Conservation (phyloP, 2,329 filamentous ascomycete species). For the Xylaria sp. region DNA sequence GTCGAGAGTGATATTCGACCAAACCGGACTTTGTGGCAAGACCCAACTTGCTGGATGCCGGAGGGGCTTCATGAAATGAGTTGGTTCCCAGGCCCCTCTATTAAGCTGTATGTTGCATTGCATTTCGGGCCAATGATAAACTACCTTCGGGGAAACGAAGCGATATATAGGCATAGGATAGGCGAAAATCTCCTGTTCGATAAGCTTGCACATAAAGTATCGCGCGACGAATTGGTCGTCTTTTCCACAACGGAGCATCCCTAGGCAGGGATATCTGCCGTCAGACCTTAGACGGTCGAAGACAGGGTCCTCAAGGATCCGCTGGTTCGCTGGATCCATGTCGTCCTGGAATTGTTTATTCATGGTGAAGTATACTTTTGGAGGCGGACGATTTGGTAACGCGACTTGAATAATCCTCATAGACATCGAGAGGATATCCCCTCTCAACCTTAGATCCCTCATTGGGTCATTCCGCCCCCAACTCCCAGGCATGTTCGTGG, state of each 20-base stretch:
- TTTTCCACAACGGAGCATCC: slow-evolving; percentile 9
- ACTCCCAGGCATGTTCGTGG: neutral
- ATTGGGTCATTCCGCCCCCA: slow-evolving; percentile 5
- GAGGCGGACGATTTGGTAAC: neutral
- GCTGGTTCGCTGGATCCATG: neutral
- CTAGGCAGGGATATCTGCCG: slow-evolving; percentile 19
- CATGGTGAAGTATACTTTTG: slow-evolving; percentile 8
- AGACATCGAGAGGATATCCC: slow-evolving; percentile 12
- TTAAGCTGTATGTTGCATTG: slow-evolving; percentile 24
- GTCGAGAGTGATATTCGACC: neutral
- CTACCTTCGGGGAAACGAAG: slow-evolving; percentile 5
- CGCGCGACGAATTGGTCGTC: slow-evolving; percentile 16
- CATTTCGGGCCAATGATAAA: slow-evolving; percentile 7
- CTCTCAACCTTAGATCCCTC: slow-evolving; percentile 15
- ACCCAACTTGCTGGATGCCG: slow-evolving; percentile 15
- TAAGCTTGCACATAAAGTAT: slow-evolving; percentile 16
- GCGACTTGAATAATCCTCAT: slow-evolving; percentile 23
- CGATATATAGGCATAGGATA: slow-evolving; percentile 13
- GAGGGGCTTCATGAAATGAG: neutral
- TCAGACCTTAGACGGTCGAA: neutral
- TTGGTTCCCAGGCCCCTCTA: neutral
- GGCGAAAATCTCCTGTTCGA: slow-evolving; percentile 3
- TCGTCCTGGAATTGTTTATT: slow-evolving; percentile 13
- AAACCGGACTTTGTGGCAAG: neutral
- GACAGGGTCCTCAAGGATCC: neutral